Percentiles rank a stretch among this genome's conserved stretches.
phyloP scores from a whole-genome alignment of 257 asterid genomes.

The Solanum megistacrolobum region DNA sequence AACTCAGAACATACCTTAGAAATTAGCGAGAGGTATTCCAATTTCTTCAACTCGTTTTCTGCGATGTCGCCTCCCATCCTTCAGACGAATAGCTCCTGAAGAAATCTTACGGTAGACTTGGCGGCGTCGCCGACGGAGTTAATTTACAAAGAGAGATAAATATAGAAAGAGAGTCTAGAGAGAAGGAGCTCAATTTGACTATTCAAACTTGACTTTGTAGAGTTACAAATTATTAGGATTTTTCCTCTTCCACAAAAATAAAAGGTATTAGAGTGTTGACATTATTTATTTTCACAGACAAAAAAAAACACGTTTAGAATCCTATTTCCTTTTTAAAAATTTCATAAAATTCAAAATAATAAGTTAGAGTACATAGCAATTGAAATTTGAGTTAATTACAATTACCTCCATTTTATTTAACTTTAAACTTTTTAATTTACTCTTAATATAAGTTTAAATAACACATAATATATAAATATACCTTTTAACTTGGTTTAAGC shows the following conservation, averaged over 20 bases:
- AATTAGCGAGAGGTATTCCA: slow-evolving; percentile 64
- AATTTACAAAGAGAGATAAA: not conserved
- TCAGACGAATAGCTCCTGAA: not conserved
- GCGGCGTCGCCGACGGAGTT: not conserved
- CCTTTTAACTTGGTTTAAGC: too few species aligned
- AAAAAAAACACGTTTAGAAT: not conserved
- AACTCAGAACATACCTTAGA: slow-evolving; percentile 80
- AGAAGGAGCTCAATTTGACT: not conserved
- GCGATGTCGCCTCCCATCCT: slow-evolving; percentile 33
- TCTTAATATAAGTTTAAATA: too few species aligned
- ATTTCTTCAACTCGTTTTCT: slow-evolving; percentile 46
- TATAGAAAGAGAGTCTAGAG: not conserved
- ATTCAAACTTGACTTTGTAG: not conserved
- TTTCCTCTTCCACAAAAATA: not conserved
- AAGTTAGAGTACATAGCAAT: not conserved
- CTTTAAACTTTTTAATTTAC: not conserved
- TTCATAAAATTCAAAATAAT: not conserved
- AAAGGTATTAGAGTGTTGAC: not conserved
- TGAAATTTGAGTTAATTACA: not conserved
- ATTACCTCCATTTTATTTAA: not conserved
- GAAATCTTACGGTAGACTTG: not conserved
- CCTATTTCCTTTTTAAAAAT: not conserved
- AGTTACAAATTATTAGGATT: not conserved
- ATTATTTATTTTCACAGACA: not conserved
- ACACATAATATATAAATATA: too few species aligned